phyloP scores from a whole-genome alignment of 192 early-diverging fungal genomes.

The Umbelopsis vinacea region DNA sequence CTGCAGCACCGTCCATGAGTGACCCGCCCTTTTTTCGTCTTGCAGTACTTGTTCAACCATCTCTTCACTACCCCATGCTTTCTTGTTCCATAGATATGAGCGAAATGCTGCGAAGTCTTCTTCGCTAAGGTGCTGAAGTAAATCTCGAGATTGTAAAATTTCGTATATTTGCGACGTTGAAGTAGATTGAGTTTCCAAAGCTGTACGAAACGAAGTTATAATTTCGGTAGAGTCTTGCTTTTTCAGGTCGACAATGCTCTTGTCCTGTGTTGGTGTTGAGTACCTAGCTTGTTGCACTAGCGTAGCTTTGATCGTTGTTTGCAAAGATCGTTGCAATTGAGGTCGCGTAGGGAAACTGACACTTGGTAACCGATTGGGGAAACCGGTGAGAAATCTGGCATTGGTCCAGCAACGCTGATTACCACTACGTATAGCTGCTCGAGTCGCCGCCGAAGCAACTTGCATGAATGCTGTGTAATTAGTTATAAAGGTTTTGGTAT shows the following conservation, averaged over 20 bases:
- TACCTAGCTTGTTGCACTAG: not conserved
- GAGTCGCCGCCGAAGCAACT: slow-evolving; percentile 18
- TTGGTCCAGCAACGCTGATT: slow-evolving; percentile 14
- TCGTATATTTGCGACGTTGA: slow-evolving; percentile 8
- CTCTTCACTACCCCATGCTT: slow-evolving; percentile 34
- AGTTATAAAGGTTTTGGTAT: not conserved
- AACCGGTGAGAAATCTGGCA: not conserved
- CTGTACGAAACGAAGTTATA: not conserved
- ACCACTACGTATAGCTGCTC: not conserved
- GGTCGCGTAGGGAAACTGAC: not conserved
- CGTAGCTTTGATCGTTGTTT: not conserved
- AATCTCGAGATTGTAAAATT: not conserved
- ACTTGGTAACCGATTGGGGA: not conserved
- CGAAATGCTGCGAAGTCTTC: slow-evolving; percentile 30
- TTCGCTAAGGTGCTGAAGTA: slow-evolving; percentile 10
- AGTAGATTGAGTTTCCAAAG: not conserved
- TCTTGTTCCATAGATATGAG: slow-evolving; percentile 22
- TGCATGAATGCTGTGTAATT: not conserved
- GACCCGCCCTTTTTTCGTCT: slow-evolving; percentile 27
- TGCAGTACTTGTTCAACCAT: slow-evolving; percentile 27
- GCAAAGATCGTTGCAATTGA: not conserved
- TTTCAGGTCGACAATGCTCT: not conserved
- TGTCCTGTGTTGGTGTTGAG: not conserved
- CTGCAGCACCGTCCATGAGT: slow-evolving; percentile 28
- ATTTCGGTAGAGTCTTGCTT: not conserved